These are phyloP conservation scores for Penicillium ucsense DNA, from an alignment of 495 filamentous ascomycete genomes.

Conservation along the genomic window DNA sequence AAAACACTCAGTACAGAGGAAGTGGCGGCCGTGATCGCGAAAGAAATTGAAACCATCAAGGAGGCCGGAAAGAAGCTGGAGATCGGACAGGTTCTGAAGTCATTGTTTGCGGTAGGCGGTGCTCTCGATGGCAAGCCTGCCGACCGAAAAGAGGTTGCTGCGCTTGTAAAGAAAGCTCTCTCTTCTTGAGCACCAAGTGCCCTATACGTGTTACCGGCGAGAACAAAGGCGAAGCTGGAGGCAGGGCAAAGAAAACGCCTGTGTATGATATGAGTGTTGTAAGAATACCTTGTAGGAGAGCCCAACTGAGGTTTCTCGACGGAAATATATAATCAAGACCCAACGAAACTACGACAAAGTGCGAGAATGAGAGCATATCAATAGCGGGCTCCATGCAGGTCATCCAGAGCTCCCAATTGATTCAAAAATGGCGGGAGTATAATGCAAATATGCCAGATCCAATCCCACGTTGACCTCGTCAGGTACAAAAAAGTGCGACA, in stretches of 20 bases:
- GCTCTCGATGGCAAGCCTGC: constrained; percentile 44
- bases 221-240: too few relatives aligned
- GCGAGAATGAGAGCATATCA: too few relatives aligned
- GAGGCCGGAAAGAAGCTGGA: constrained; percentile 32
- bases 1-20: constrained; percentile 41
- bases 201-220: background rate
- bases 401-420: too few relatives aligned
- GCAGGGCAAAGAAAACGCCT: background rate
- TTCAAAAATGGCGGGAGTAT: too few relatives aligned
- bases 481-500: constrained; percentile 27
- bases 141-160: constrained; percentile 39
- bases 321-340: background rate
- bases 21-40: constrained; percentile 33
- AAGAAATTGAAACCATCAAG: constrained; percentile 34
- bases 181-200: constrained; percentile 3
- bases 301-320: background rate
- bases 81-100: constrained; percentile 38
- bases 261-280: constrained; percentile 10
- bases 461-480: background rate
- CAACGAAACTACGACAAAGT: background rate
- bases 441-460: too few relatives aligned
- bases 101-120: constrained; percentile 37
- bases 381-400: too few relatives aligned
- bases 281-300: constrained; percentile 9
- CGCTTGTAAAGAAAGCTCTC: constrained; percentile 34